Conservation (phyloP, 2,329 filamentous ascomycete species). For the Pezicula carpinea region DNA sequence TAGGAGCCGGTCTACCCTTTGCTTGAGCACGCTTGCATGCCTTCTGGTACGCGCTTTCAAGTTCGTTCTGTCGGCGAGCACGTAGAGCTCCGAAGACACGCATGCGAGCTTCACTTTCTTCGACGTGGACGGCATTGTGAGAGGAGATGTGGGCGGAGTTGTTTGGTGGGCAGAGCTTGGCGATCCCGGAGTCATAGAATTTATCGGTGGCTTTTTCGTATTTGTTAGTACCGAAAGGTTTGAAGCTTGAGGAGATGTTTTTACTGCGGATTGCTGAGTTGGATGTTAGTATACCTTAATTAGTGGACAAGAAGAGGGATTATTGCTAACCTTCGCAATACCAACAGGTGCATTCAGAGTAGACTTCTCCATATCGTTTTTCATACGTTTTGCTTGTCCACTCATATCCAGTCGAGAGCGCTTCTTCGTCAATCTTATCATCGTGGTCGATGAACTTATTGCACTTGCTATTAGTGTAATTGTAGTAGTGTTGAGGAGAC, state of each 20-base stretch:
- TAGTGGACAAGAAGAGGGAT: neutral
- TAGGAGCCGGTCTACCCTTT: constrained; percentile 43
- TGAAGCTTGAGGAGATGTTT: constrained; percentile 43
- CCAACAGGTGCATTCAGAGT: constrained; percentile 77
- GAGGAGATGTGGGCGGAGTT: constrained; percentile 67
- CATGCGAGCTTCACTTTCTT: constrained; percentile 16
- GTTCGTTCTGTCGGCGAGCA: constrained; percentile 30
- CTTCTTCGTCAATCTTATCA: constrained; percentile 71
- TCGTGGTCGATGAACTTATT: constrained; percentile 71
- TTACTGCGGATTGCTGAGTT: constrained; percentile 48
- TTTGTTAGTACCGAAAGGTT: constrained; percentile 40
- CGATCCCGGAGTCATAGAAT: constrained; percentile 44
- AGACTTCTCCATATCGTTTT: constrained; percentile 58
- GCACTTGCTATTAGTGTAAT: constrained; percentile 44
- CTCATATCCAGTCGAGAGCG: constrained; percentile 61
- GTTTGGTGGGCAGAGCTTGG: constrained; percentile 46
- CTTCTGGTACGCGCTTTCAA: constrained; percentile 54
- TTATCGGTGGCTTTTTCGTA: constrained; percentile 41
- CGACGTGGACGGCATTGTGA: constrained; percentile 58
- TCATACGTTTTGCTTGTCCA: constrained; percentile 71
- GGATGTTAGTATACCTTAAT: neutral
- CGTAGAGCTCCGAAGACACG: constrained; percentile 21
- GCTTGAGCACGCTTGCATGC: constrained; percentile 45
- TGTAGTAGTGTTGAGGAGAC: constrained; percentile 56
- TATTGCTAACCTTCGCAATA: constrained; percentile 61